A percentile compares a stretch with the other conserved stretches of the same genome.
phyloP scores from a whole-genome alignment of 2,329 filamentous ascomycete species.

The Aspergillus phoenicis region DNA sequence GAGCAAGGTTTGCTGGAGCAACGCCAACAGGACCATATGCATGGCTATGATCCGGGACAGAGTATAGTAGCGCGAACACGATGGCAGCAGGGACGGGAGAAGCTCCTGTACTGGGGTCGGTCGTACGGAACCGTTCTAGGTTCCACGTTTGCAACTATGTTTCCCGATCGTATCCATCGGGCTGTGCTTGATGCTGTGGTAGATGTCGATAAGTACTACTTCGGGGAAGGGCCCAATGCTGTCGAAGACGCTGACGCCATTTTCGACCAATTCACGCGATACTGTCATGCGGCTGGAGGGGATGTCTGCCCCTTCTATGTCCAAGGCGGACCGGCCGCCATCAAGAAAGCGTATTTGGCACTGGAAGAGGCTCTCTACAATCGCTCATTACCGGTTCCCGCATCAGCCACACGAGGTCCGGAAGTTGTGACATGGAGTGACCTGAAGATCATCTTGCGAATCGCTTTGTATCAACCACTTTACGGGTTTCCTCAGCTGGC shows the following conservation, averaged over 20 bases:
- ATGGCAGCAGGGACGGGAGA: conserved; percentile 34
- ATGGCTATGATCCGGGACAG: conserved; percentile 25
- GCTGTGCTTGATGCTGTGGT: conserved; percentile 41
- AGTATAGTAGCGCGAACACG: conserved; percentile 28
- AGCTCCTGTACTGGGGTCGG: conserved; percentile 46
- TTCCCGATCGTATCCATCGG: conserved; percentile 41
- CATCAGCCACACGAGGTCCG: conserved; percentile 33
- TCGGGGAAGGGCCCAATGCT: conserved; percentile 26
- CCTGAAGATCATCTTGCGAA: conserved; percentile 32
- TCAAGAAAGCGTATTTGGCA: conserved; percentile 28
- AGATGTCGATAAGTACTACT: conserved; percentile 40
- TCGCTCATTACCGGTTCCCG: conserved; percentile 32
- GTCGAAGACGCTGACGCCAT: conserved; percentile 40
- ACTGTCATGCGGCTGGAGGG: conserved; percentile 34
- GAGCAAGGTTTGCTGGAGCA: conserved; percentile 33
- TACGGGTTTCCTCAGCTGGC: conserved; percentile 33
- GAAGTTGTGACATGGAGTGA: conserved; percentile 42
- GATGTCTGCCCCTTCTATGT: conserved; percentile 35
- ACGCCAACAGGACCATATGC: conserved; percentile 13
- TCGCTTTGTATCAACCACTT: conserved; percentile 38
- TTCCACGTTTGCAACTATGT: conserved; percentile 50
- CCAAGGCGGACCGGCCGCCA: conserved; percentile 29
- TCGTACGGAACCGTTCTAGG: conserved; percentile 53
- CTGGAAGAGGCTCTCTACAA: conserved; percentile 32
- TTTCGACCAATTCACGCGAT: conserved; percentile 36